Evolutionary conservation across 768 basidiomycete species (phyloP), one percentile per base, ranked within the genome.

Genomic region (Multifurca ochricompacta): DNA sequence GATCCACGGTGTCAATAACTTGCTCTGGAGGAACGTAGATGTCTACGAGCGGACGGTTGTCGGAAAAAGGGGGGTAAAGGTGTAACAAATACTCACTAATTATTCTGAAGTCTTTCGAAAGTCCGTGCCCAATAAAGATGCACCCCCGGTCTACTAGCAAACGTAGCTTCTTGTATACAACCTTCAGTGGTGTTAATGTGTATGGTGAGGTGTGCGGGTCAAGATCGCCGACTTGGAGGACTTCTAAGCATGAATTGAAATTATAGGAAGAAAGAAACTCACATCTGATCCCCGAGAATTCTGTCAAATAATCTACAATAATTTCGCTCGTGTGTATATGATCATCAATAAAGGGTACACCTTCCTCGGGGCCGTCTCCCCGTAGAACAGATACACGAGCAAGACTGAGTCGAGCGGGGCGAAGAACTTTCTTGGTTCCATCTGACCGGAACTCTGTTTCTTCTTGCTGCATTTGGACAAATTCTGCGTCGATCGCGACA

Each of bases 111-210:
- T 99, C 96, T 66, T 98, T 97, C 14, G 91, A 87, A 16, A 99
- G 78, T 5, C 96, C 96, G 63, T 99, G 96, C 1, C 96, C 96
- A 51, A 98, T 87, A 66, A 99, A 99, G 54, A 92, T 87, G 65
- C 96, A 99, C 5, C 94, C 93, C 21, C 85, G 77, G 66, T 99
- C 96, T 18, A 98, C 93, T 4, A 98, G 75, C 18, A 94, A 69
- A 2, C 96, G 82, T 11, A 99, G 73, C 67, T 99, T 99, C 76
- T 98, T 98, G 73, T 98, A 99, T 2, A 93, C 96, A n/a, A 95
- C 79, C 65, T 99, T 99, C 54, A 97, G 73, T 0, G 96, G 95
- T 1, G 95, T 96, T 42, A 98, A 74, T 0, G 94, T 96, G 66
- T 96, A 81, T 6, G 78, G 79, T 2, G 94, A 94, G 35, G 81